Evolutionary conservation across 2,329 filamentous ascomycete genomes (phyloP).

Genomic region (Madurella fahalii): DNA sequence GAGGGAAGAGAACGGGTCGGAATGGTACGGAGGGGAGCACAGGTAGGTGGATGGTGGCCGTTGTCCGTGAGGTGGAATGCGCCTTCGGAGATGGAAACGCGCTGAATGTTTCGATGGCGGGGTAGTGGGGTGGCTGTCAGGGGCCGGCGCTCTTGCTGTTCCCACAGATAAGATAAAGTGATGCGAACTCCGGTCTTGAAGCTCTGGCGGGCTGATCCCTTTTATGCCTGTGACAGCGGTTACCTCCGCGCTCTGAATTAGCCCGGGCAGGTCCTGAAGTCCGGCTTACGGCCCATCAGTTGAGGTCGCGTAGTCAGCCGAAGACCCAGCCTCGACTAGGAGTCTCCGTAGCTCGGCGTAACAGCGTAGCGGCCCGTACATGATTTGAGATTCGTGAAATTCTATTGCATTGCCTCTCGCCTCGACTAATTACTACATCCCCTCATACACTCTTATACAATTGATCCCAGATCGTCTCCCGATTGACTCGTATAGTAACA

Average conservation of each 20-base stretch:
- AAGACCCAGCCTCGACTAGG: too few relatives aligned
- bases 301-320: too few relatives aligned
- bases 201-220: too few relatives aligned
- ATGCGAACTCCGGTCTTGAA: too few relatives aligned
- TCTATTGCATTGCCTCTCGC: too few relatives aligned
- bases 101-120: conserved; percentile 14
- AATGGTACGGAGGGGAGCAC: not conserved
- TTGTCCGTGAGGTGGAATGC: not conserved
- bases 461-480: too few relatives aligned
- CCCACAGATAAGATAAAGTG: conserved; percentile 14
- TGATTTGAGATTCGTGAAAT: too few relatives aligned
- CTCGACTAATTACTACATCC: too few relatives aligned
- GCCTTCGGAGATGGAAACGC: conserved; percentile 8
- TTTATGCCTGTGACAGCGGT: conserved; percentile 1
- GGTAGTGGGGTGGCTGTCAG: conserved; percentile 11
- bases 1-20: not conserved
- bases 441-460: too few relatives aligned
- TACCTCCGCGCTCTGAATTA: not conserved
- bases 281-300: not conserved
- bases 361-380: too few relatives aligned
- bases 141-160: not conserved
- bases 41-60: not conserved
- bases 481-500: not conserved
- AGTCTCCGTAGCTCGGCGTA: too few relatives aligned
- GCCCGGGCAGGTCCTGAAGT: not conserved